Evolutionary conservation across 768 basidiomycete genomes (phyloP).

Genomic region (Leccinum rimulosum): DNA sequence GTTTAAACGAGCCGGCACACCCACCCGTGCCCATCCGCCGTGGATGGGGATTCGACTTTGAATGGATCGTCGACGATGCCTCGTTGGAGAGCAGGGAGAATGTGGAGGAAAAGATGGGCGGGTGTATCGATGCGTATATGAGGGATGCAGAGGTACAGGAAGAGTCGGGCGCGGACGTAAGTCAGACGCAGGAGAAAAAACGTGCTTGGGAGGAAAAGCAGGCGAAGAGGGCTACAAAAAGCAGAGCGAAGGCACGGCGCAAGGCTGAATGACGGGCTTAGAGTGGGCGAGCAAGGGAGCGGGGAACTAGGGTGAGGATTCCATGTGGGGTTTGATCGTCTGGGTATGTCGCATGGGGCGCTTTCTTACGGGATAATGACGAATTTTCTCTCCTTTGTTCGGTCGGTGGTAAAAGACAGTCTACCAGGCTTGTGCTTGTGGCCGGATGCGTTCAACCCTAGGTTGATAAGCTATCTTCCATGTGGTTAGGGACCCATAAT

Average conservation of each 20-base stretch:
- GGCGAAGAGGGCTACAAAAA: slow-evolving; percentile 37
- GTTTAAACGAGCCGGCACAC: neutral
- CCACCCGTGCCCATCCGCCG: slow-evolving; percentile 32
- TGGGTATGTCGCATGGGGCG: slow-evolving; percentile 11
- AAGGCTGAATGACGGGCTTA: slow-evolving; percentile 15
- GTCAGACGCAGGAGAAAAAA: slow-evolving; percentile 73
- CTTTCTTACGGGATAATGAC: slow-evolving; percentile 4
- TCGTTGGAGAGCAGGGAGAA: slow-evolving; percentile 16
- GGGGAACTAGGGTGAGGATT: neutral
- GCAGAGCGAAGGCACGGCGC: slow-evolving; percentile 27
- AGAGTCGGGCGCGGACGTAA: slow-evolving; percentile 53
- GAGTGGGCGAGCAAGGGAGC: neutral
- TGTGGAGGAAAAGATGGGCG: slow-evolving; percentile 69
- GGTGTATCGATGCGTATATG: slow-evolving; percentile 59
- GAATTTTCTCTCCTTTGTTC: neutral
- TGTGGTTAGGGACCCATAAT: neutral
- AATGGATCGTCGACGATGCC: slow-evolving; percentile 48
- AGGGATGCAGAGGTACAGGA: slow-evolving; percentile 46
- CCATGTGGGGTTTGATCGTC: neutral
- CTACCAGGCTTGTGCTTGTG: neutral
- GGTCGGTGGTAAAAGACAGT: neutral
- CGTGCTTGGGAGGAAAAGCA: slow-evolving; percentile 40
- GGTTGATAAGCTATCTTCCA: neutral
- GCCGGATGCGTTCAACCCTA: neutral
- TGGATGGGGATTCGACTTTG: slow-evolving; percentile 86